These are phyloP conservation scores for Xylaria polymorpha DNA, from an alignment of 2,329 filamentous ascomycete species.

Conservation along the genomic window DNA sequence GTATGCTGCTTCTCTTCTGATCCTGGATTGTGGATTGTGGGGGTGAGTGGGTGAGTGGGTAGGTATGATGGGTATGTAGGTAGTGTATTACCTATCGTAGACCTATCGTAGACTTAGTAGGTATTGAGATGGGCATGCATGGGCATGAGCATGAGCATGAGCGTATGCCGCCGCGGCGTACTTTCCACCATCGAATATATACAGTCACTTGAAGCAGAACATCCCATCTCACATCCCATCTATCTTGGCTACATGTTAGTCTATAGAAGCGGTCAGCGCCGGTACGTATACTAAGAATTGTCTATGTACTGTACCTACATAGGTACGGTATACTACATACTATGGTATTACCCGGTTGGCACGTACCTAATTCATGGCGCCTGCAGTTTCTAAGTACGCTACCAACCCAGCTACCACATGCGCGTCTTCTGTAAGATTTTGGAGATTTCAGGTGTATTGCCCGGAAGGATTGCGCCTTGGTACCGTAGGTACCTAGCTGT, in stretches of 20 bases:
- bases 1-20: not conserved
- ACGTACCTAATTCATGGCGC: not conserved
- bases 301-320: not conserved
- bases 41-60: constrained; percentile 23
- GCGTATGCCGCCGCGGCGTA: constrained; percentile 14
- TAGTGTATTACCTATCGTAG: too few relatives aligned
- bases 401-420: not conserved
- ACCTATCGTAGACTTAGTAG: too few relatives aligned
- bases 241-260: not conserved
- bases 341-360: not conserved
- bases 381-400: not conserved
- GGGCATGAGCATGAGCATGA: not conserved
- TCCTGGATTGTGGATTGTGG: constrained; percentile 14
- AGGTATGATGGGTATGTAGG: constrained; percentile 7
- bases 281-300: not conserved
- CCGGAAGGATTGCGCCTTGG: constrained; percentile 24
- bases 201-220: constrained; percentile 6
- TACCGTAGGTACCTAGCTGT: constrained; percentile 10
- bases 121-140: constrained; percentile 5
- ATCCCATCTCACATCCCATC: not conserved
- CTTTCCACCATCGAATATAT: constrained; percentile 15
- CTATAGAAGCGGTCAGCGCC: not conserved
- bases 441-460: constrained; percentile 18
- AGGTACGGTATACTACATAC: too few relatives aligned
- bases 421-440: constrained; percentile 6